Evolutionary conservation across 495 filamentous ascomycete species (phyloP), one percentile per base, ranked within the genome.

Genomic region (Evansstolkia leycettana): DNA sequence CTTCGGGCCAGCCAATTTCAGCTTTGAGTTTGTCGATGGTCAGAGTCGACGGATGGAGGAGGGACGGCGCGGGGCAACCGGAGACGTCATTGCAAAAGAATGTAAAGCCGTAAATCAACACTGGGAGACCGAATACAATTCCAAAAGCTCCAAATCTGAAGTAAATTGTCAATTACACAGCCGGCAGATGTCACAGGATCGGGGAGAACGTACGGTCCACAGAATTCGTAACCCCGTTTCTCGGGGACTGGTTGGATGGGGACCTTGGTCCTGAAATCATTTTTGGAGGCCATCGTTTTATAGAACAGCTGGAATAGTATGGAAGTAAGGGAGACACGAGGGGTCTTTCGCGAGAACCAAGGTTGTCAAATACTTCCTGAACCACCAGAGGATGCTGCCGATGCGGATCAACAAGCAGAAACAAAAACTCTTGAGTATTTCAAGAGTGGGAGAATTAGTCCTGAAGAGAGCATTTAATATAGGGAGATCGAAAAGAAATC

Each of bases 31-130:
- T 64, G 10, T 78, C 72, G 34, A 86, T 62, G 24, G 72, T 72
- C 23, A 94, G 61, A 15, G 74, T 76, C 29, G 72, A 78, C 20
- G 88, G 86, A 36, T 72, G 67, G 32, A 94, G 71, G 17, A 90
- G 64, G n/a, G 80, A 88, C 7, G 88, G 84, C 5, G 83, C 76
- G 9, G 90, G 92, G 46, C 92, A 96, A 35, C 92, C 90, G 17
- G 84, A 76, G 41, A 87, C 56, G 51, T 94, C 90, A 52, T 94
- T 96, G 70, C 90, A 95, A 45, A 84, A 59, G 51, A 95, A 94
- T 24, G 76, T 64, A 46, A 85, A 72, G 36, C 70, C 46, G 56
- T 89, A 94, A 46, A 82, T 68, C 30, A 84, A 57, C 12, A 82
- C 17, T 0, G 90, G 89, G 9, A 93, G 75, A 17, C 77, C 81